Conservation (phyloP, 495 filamentous ascomycete species). For the Sporormia fimetaria region DNA sequence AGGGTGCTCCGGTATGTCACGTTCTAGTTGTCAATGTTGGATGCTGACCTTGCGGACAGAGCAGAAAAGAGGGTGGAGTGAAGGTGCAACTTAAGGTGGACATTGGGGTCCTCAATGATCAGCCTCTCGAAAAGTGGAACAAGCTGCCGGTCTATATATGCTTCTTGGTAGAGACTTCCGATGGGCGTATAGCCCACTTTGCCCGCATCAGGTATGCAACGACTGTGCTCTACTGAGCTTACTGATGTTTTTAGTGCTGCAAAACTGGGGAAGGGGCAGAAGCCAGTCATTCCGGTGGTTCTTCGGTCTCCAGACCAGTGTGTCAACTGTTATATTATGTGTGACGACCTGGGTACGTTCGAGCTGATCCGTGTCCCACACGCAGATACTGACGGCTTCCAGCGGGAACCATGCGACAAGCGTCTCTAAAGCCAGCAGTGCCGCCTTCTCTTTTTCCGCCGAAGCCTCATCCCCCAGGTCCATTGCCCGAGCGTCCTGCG, state of each 20-base stretch:
- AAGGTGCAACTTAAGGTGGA: slow-evolving; percentile 54
- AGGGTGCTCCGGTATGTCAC: slow-evolving; percentile 37
- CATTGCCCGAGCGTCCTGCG: slow-evolving; percentile 5
- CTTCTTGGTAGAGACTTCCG: slow-evolving; percentile 63
- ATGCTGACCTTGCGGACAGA: slow-evolving; percentile 15
- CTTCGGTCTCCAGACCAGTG: slow-evolving; percentile 45
- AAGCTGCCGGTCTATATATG: slow-evolving; percentile 53
- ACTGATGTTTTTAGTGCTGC: slow-evolving; percentile 40
- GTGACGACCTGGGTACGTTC: slow-evolving; percentile 67
- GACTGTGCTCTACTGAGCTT: background rate
- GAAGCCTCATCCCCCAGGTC: background rate
- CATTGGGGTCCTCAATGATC: slow-evolving; percentile 62
- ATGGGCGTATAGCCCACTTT: slow-evolving; percentile 66
- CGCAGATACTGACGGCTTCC: slow-evolving; percentile 1
- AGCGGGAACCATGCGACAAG: slow-evolving; percentile 64
- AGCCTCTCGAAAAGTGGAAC: slow-evolving; percentile 48
- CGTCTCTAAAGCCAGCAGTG: slow-evolving; percentile 51
- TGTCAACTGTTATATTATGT: slow-evolving; percentile 65
- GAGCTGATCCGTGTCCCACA: background rate
- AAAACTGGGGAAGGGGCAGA: slow-evolving; percentile 52
- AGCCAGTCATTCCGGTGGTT: slow-evolving; percentile 49
- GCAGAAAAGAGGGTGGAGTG: slow-evolving; percentile 37
- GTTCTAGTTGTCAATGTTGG: background rate
- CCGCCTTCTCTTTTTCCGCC: slow-evolving; percentile 43
- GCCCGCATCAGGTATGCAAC: slow-evolving; percentile 48